Evolutionary conservation across 768 basidiomycete genomes (phyloP), one percentile per base, ranked within the genome.

Genomic region (Asterophora lycoperdoides): DNA sequence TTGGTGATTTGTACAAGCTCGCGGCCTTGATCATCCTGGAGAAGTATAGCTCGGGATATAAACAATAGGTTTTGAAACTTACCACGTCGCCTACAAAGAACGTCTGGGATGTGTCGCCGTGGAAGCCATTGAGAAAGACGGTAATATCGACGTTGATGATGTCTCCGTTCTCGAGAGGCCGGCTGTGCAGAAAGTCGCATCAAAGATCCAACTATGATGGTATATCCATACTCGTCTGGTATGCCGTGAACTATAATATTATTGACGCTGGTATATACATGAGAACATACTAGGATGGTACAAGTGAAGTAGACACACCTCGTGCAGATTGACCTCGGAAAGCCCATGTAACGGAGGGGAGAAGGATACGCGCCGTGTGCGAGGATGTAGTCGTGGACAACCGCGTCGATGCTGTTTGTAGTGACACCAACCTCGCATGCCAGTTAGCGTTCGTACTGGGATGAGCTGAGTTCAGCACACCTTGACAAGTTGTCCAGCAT

Each of bases 61-160:
- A 9, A 26, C 15, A 33, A 41, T 26, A n/a, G 26, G 10, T 36
- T 8, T 15, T 20, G 35, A 49, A 10, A 60, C 69, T 66, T 64
- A 91, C 89, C 13, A 90, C 89, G 29, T 81, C 63, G 33, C 92
- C 92, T 5, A 95, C 83, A 2, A 86, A 66, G 63, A 92, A 93
- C 0, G 87, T 95, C 43, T 77, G 68, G 0, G 91, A 93, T 0
- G 92, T 94, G 57, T 95, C 93, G 1, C 93, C 93, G 56, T 95
- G 93, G 64, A 81, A 92, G 1, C 88, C 86, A 48, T 89, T 68
- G n/a, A 85, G 68, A 63, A 79, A 94, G 7, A 94, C 75, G 1
- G 93, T 94, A 8, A 96, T 67, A 64, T 96, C 93, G 37, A 95
- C 74, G 63, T 93, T 93, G 57, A 96, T 72, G 39, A 96, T 87